Evolutionary conservation across 176 grass and related monocot genomes (phyloP), one percentile per base, ranked within the genome.

Genomic region (Melocanna baccifera): DNA sequence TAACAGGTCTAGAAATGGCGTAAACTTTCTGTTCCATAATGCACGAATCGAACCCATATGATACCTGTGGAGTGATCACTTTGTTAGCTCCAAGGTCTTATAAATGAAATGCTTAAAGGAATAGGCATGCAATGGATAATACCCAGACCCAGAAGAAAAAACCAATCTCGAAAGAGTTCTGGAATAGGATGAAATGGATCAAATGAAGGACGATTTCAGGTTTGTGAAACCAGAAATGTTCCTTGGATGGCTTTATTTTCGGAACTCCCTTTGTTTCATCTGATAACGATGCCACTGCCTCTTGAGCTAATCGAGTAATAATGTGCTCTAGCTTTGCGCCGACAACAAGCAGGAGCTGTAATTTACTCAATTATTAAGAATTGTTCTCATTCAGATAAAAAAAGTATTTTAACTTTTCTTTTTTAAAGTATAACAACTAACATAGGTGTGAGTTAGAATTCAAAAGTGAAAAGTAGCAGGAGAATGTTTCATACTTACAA

Each of bases 121-220:
- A 46, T 36, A 36, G 75, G 9, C n/a, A 3, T 23, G 40, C 37
- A 51, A 68, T 11, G 76, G 40, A 86, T 71, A 72, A 22, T 93
- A 98, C 95, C 91, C 67, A 69, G 67, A 95, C 76, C 89, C 89
- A 93, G 85, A 95, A 84, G 91, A 95, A 98, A 80, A 95, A 93
- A 7, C 83, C 91, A 72, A 97, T 92, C 91, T 94, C 95, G 56
- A 97, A 97, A 45, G 91, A 91, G 81, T 98, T 98, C 76, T 98
- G 96, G 88, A 98, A 98, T 72, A 98, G 80, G 83, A 98, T 92
- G 87, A 98, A 98, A 81, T 93, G 96, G 43, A 98, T 98, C 75
- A 95, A 9, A 22, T 93, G 73, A 32, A 98, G 91, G 67, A 95
- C 76, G 12, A 98, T 85, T 11, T 25, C 57, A 76, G 96, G 93